These are phyloP conservation scores for Chlorella ohadii DNA, from an alignment of 139 green algal genomes.

Conservation along the genomic window DNA sequence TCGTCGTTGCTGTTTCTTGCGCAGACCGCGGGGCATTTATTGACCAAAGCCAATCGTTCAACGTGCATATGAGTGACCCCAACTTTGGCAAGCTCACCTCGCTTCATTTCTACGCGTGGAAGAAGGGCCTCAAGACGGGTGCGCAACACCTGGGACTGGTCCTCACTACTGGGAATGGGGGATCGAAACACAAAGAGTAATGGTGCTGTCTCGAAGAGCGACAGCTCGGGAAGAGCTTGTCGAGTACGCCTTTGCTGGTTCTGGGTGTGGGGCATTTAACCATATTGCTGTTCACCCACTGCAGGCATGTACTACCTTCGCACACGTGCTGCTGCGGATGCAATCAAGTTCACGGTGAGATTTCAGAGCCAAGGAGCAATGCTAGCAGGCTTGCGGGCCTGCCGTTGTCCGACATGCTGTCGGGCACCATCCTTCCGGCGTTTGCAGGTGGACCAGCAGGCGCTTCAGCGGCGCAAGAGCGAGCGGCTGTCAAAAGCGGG, in stretches of 20 bases:
- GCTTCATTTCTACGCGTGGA: conserved; percentile 99
- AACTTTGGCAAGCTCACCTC: conserved; percentile 99
- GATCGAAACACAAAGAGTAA: too few relatives aligned
- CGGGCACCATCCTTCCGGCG: too few relatives aligned
- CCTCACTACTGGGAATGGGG: too few relatives aligned
- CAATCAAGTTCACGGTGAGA: conserved; percentile 97
- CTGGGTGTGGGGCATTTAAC: too few relatives aligned
- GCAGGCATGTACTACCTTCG: conserved; percentile 99
- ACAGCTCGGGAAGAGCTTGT: too few relatives aligned
- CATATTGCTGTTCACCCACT: not conserved
- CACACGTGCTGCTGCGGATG: conserved; percentile 92
- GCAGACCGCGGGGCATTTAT: conserved; percentile 97
- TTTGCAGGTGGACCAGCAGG: conserved; percentile 82
- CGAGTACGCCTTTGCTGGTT: too few relatives aligned
- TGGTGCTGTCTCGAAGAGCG: too few relatives aligned
- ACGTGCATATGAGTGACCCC: conserved; percentile 98
- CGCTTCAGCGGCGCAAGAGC: conserved; percentile 46
- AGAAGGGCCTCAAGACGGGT: conserved; percentile 80
- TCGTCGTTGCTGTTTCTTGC: too few relatives aligned
- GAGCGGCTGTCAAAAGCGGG: conserved; percentile 35
- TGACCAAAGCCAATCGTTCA: conserved; percentile 98
- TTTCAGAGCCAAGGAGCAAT: too few relatives aligned
- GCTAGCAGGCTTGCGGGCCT: too few relatives aligned
- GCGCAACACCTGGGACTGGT: too few relatives aligned
- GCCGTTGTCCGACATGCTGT: too few relatives aligned